Evolutionary conservation across 768 basidiomycete genomes (phyloP).

Genomic region (Mycena epipterygia): DNA sequence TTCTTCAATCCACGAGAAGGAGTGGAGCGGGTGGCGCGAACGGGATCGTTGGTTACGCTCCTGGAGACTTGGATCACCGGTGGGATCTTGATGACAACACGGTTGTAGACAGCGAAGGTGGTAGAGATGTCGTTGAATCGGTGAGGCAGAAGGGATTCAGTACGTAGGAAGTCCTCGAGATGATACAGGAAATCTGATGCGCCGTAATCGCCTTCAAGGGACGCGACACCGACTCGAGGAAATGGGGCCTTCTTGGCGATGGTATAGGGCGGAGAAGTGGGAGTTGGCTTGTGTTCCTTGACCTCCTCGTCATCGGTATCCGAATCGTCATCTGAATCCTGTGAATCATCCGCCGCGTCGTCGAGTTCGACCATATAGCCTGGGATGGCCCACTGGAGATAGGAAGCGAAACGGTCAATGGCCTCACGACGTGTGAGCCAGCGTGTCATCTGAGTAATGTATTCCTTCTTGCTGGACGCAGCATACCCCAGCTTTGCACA

Average conservation of each 20-base stretch:
- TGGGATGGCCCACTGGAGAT: conserved; percentile 28
- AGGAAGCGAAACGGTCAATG: conserved; percentile 10
- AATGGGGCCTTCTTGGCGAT: conserved; percentile 32
- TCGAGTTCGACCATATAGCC: conserved; percentile 20
- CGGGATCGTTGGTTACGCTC: not conserved
- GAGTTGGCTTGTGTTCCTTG: conserved; percentile 3
- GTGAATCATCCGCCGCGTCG: not conserved
- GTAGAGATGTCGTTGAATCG: not conserved
- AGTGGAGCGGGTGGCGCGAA: not conserved
- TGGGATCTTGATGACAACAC: conserved; percentile 4
- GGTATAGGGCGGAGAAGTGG: not conserved
- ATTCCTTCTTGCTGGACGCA: conserved; percentile 42
- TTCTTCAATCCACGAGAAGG: conserved; percentile 1
- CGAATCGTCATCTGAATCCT: not conserved
- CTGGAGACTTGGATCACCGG: not conserved
- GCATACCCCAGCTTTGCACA: conserved; percentile 49
- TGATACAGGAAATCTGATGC: conserved; percentile 30
- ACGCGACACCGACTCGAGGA: conserved; percentile 14
- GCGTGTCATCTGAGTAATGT: conserved; percentile 50
- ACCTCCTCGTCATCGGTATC: not conserved
- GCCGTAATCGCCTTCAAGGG: conserved; percentile 26
- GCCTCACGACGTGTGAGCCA: conserved; percentile 50
- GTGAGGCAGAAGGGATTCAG: conserved; percentile 8
- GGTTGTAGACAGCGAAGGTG: conserved; percentile 11
- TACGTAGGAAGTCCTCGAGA: conserved; percentile 24